phyloP scores from a whole-genome alignment of 352 stramenopile genomes.

The Globisporangium orthogonon region DNA sequence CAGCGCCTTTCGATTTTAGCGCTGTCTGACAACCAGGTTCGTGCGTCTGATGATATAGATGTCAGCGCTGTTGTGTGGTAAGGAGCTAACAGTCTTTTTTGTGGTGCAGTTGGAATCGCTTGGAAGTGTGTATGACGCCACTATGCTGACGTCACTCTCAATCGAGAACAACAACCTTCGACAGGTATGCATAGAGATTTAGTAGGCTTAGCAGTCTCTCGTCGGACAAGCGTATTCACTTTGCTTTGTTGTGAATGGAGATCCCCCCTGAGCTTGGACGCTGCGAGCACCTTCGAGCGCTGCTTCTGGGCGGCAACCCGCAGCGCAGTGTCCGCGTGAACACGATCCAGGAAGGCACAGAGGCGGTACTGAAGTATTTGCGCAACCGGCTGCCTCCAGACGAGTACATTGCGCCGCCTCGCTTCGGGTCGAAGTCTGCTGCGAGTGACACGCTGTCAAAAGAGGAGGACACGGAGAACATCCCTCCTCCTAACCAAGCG shows the following conservation, averaged over 20 bases:
- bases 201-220: not conserved
- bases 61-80: not conserved
- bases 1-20: conserved; percentile 53
- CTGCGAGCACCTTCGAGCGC: conserved; percentile 43
- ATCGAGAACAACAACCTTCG: conserved; percentile 82
- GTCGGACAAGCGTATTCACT: not conserved
- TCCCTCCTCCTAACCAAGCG: conserved; percentile 16
- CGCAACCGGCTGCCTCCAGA: conserved; percentile 46
- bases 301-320: conserved; percentile 69
- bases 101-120: conserved; percentile 44
- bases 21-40: conserved; percentile 61
- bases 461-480: conserved; percentile 10
- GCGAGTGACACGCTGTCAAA: not conserved
- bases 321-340: conserved; percentile 62
- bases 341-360: conserved; percentile 60
- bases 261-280: conserved; percentile 61
- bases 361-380: conserved; percentile 70
- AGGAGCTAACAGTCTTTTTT: not conserved
- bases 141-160: conserved; percentile 59
- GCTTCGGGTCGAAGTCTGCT: not conserved
- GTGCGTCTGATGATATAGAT: conserved; percentile 4
- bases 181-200: conserved; percentile 24
- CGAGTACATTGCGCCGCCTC: conserved; percentile 4
- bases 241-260: conserved; percentile 19
- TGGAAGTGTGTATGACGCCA: conserved; percentile 48